These are phyloP conservation scores for Populus hybrid DNA, from an alignment of 441 rosid species.

Conservation along the genomic window DNA sequence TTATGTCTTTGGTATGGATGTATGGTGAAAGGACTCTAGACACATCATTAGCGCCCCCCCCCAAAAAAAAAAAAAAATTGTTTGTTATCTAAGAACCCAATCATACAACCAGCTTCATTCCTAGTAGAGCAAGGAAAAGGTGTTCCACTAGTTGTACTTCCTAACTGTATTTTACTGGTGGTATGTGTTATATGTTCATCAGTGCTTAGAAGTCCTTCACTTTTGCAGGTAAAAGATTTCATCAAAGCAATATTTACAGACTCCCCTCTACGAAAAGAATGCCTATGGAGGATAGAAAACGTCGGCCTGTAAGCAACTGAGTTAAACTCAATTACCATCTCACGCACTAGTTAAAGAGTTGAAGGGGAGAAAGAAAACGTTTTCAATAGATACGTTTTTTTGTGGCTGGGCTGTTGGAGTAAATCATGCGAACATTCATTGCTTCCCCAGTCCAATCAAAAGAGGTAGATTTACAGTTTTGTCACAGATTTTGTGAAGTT, in stretches of 20 bases:
- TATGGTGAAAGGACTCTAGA: not conserved
- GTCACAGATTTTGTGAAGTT: not conserved
- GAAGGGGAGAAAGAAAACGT: not conserved
- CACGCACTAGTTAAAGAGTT: not conserved
- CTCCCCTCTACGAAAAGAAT: constrained; percentile 87
- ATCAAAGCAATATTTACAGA: constrained; percentile 85
- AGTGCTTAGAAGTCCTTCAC: constrained; percentile 5
- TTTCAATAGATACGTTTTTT: not conserved
- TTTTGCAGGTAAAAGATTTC: constrained; percentile 71
- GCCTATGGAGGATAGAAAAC: constrained; percentile 79
- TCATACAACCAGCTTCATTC: not conserved
- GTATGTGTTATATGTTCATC: not conserved
- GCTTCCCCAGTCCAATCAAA: not conserved
- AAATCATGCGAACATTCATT: not conserved
- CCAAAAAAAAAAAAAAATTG: too few relatives aligned
- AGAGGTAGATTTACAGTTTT: not conserved
- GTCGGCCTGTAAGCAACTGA: constrained; percentile 31
- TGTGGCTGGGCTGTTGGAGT: not conserved
- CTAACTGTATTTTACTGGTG: not conserved
- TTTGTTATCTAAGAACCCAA: too few relatives aligned
- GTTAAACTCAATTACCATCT: not conserved
- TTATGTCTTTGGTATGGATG: not conserved
- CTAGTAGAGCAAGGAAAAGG: not conserved
- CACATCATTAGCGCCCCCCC: not conserved
- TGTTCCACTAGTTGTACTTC: not conserved